Evolutionary conservation across 495 filamentous ascomycete species (phyloP), one percentile per base, ranked within the genome.

Genomic region (Penicillium desertorum): DNA sequence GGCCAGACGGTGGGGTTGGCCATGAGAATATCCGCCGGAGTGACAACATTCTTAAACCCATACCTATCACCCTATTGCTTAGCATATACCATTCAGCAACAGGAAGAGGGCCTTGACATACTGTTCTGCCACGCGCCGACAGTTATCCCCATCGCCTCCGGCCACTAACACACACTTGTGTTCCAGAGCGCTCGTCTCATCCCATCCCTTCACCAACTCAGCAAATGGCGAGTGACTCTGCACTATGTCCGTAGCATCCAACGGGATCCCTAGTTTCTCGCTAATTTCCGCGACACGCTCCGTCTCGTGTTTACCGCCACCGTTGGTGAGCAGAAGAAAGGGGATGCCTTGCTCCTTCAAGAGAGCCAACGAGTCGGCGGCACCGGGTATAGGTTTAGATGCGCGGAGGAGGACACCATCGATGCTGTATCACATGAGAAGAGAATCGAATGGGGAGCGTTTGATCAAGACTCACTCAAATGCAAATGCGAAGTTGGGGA

Each of bases 341-440:
- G 89, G 89, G 47, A 96, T 88, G 7, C 79, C 75, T 48, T 89
- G 78, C 22, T 81, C 62, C 60, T 92, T 83, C 22, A 98, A 85
- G 59, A 83, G 83, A 12, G 68, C 62, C n/a, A 99, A 80, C 14
- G 92, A 79, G 56, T 87, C 76, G n/a, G 83, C 76, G 0, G 95
- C 95, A 32, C 86, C 85, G n/a, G 92, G 87, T 34, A 96, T 84
- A 9, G 92, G 86, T 52, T 82, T 83, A 0, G 87, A 84, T 60
- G 87, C 85, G 67, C 92, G 91, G n/a, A 96, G 80, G 19, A 99
- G 87, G 25, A 99, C 95, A 58, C 95, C 95, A 69, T 99, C 94
- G 66, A 98, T 96, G 70, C 91, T 96, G 51, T 12, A 25, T 10
- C 17, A 37, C 3, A 17, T 5, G 19, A 19, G 64, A 49, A 56